Percentiles rank a stretch among this genome's conserved stretches.
Conservation (phyloP, 192 early-diverging fungal species). For the Backusella sp. region DNA sequence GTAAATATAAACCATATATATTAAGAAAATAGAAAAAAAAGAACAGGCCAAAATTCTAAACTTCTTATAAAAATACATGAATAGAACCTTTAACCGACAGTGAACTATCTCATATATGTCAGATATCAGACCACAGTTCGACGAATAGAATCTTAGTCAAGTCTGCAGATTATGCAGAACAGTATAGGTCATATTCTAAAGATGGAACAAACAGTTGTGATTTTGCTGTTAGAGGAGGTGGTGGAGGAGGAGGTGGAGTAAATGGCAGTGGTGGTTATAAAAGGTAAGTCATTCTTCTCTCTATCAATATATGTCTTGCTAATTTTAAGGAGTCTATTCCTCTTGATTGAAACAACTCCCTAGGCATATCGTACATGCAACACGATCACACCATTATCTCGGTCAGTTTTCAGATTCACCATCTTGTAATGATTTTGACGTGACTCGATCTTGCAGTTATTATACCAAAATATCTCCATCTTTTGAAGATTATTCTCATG, state of each 20-base stretch:
- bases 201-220: conserved; percentile 15
- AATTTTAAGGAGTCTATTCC: background rate
- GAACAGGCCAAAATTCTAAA: background rate
- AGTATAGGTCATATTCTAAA: conserved; percentile 14
- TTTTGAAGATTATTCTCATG: conserved; percentile 4
- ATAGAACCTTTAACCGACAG: conserved; percentile 11
- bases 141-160: conserved; percentile 19
- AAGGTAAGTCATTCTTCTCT: conserved; percentile 4
- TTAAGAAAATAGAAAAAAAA: background rate
- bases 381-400: conserved; percentile 7
- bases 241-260: background rate
- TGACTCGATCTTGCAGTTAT: conserved; percentile 3
- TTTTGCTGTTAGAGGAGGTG: conserved; percentile 11
- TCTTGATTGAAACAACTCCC: conserved; percentile 7
- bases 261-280: background rate
- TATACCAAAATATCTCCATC: conserved; percentile 8
- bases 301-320: background rate
- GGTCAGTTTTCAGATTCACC: conserved; percentile 4
- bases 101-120: conserved; percentile 21
- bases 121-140: conserved; percentile 19
- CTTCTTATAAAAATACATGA: conserved; percentile 2
- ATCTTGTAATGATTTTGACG: background rate
- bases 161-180: conserved; percentile 11
- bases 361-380: conserved; percentile 2
- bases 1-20: background rate